Conservation (phyloP, 2,329 filamentous ascomycete species). For the Alternaria ethzedia region DNA sequence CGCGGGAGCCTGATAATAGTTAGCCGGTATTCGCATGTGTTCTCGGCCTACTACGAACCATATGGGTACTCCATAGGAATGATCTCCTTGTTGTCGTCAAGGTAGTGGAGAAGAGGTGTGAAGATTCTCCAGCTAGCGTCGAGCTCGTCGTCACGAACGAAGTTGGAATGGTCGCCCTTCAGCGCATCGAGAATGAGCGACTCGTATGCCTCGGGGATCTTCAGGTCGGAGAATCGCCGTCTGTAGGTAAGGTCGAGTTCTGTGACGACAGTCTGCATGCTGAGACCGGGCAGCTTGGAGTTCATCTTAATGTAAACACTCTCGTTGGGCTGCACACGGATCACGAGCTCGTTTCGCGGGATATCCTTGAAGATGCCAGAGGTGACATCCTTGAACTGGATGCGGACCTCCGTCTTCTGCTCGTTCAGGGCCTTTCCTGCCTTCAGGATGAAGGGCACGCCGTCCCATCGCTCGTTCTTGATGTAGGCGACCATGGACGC, state of each 20-base stretch:
- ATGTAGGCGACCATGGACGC: conserved; percentile 97
- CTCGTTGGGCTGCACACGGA: conserved; percentile 99
- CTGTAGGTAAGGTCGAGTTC: conserved; percentile 98
- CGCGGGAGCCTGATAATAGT: conserved; percentile 79
- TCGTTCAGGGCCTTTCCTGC: conserved; percentile 98
- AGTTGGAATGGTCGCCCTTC: conserved; percentile 99
- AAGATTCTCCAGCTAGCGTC: conserved; percentile 99
- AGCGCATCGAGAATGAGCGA: conserved; percentile 95
- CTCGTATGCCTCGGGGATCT: conserved; percentile 99
- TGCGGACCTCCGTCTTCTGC: conserved; percentile 99
- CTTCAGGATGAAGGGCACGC: conserved; percentile 99
- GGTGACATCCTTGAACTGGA: conserved; percentile 99
- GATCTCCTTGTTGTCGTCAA: conserved; percentile 99
- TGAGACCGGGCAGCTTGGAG: conserved; percentile 96
- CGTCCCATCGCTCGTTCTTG: conserved; percentile 99
- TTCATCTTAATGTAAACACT: conserved; percentile 99
- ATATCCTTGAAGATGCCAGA: conserved; percentile 99
- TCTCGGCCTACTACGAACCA: conserved; percentile 64
- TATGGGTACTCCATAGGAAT: conserved; percentile 99
- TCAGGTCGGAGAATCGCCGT: conserved; percentile 96
- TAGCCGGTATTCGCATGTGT: conserved; percentile 15
- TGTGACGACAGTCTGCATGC: conserved; percentile 99
- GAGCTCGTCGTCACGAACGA: conserved; percentile 71
- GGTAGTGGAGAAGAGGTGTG: conserved; percentile 94
- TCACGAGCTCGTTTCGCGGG: conserved; percentile 97